Evolutionary conservation across 352 stramenopile species (phyloP).

Genomic region (Pythium phragmitis): DNA sequence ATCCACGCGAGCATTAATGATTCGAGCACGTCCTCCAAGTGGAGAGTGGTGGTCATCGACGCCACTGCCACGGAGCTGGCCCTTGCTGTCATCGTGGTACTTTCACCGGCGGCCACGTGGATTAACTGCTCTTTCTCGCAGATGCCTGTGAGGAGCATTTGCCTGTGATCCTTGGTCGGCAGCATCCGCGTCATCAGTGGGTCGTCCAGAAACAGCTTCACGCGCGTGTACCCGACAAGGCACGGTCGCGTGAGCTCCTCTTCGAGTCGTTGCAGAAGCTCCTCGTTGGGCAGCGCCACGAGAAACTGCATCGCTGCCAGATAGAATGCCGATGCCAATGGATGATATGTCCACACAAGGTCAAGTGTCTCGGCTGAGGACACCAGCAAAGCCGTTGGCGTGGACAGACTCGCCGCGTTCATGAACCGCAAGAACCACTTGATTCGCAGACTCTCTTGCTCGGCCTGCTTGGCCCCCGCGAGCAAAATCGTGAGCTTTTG

Average conservation of each 20-base stretch:
- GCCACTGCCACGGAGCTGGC: slow-evolving; percentile 18
- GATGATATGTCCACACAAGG: slow-evolving; percentile 30
- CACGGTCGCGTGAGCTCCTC: slow-evolving; percentile 48
- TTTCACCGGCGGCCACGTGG: slow-evolving; percentile 25
- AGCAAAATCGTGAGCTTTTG: slow-evolving; percentile 55
- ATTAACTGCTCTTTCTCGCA: slow-evolving; percentile 31
- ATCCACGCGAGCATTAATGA: slow-evolving; percentile 73
- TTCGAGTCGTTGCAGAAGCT: slow-evolving; percentile 43
- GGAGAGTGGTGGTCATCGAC: slow-evolving; percentile 30
- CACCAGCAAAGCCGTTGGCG: background rate
- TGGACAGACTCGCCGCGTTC: slow-evolving; percentile 26
- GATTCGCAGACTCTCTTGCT: slow-evolving; percentile 49
- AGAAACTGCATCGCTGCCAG: slow-evolving; percentile 47
- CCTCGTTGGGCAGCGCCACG: slow-evolving; percentile 30
- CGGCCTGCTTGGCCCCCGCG: slow-evolving; percentile 38
- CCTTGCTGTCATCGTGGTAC: slow-evolving; percentile 6
- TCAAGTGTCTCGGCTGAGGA: background rate
- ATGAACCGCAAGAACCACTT: slow-evolving; percentile 71
- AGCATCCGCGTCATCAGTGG: slow-evolving; percentile 45
- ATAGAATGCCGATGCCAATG: slow-evolving; percentile 57
- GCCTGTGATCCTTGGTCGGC: slow-evolving; percentile 46
- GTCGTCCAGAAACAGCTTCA: slow-evolving; percentile 50
- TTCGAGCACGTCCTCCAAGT: slow-evolving; percentile 70
- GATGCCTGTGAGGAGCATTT: slow-evolving; percentile 35
- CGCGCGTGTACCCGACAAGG: slow-evolving; percentile 35